Percentiles rank a stretch among this genome's conserved stretches.
phyloP scores from a whole-genome alignment of 805 yeast species.

The Candida awuae region DNA sequence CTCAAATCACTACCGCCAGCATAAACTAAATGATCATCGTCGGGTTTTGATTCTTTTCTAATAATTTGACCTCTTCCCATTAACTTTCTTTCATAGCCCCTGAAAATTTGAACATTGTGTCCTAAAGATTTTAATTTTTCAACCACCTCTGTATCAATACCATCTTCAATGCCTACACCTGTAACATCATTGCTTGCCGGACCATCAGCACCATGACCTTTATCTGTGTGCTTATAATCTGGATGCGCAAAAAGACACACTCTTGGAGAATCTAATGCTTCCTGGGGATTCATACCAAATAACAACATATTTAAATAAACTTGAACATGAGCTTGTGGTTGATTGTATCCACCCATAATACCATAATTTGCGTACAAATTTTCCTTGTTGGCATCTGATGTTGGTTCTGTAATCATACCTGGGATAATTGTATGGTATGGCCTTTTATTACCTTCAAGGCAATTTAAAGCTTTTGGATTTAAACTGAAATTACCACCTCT shows the following conservation, averaged over 20 bases:
- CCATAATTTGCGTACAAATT: slow-evolving; percentile 56
- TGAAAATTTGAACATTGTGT: slow-evolving; percentile 41
- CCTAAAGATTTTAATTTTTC: slow-evolving; percentile 44
- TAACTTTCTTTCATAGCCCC: slow-evolving; percentile 33
- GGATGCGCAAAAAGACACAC: slow-evolving; percentile 53
- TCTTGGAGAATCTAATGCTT: slow-evolving; percentile 69
- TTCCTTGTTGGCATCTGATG: slow-evolving; percentile 16
- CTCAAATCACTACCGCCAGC: slow-evolving; percentile 73
- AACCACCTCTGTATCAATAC: slow-evolving; percentile 41
- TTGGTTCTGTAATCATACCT: slow-evolving; percentile 56
- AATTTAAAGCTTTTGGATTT: slow-evolving; percentile 47
- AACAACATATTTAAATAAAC: slow-evolving; percentile 58
- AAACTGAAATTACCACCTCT: slow-evolving; percentile 71
- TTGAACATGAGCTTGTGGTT: slow-evolving; percentile 80
- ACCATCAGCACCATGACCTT: slow-evolving; percentile 55
- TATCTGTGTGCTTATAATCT: slow-evolving; percentile 34
- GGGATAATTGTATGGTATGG: slow-evolving; percentile 83
- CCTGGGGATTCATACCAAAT: slow-evolving; percentile 63
- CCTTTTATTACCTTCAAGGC: slow-evolving; percentile 60
- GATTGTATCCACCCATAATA: slow-evolving; percentile 83
- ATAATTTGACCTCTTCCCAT: slow-evolving; percentile 71
- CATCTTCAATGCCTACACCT: slow-evolving; percentile 57
- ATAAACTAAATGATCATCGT: slow-evolving; percentile 34
- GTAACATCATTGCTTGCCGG: slow-evolving; percentile 56
- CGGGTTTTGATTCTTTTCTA: slow-evolving; percentile 31